Percentiles rank a stretch among this genome's conserved stretches.
Conservation (phyloP, 768 basidiomycete genomes). For the Cyclocybe cylindracea region DNA sequence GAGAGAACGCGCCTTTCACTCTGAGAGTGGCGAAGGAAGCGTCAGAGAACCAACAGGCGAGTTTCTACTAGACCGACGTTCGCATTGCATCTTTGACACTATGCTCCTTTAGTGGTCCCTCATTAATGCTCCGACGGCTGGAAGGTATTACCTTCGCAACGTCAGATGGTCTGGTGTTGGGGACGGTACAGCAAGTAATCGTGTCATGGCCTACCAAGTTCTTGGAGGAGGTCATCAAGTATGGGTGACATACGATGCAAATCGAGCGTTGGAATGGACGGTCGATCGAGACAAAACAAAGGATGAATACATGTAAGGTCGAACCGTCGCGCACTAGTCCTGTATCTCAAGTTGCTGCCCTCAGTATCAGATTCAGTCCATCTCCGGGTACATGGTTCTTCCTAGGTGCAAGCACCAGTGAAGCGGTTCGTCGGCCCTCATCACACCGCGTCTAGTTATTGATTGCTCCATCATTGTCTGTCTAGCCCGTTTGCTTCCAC, state of each 20-base stretch:
- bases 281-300: background rate
- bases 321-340: background rate
- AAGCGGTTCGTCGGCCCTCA: too few relatives aligned
- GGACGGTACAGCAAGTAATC: background rate
- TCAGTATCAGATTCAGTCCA: background rate
- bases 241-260: background rate
- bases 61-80: background rate
- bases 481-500: too few relatives aligned
- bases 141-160: background rate
- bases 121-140: background rate
- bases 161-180: background rate
- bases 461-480: too few relatives aligned
- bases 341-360: background rate
- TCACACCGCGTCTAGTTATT: too few relatives aligned
- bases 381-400: background rate
- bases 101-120: background rate
- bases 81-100: background rate
- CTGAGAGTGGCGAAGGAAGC: background rate
- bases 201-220: background rate
- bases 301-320: background rate
- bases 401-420: too few relatives aligned
- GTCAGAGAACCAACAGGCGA: background rate
- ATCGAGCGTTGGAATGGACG: background rate
- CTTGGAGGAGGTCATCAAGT: background rate
- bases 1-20: background rate